Conservation (phyloP, 1,284 basidiomycete genomes). For the Pholiota adiposa region DNA sequence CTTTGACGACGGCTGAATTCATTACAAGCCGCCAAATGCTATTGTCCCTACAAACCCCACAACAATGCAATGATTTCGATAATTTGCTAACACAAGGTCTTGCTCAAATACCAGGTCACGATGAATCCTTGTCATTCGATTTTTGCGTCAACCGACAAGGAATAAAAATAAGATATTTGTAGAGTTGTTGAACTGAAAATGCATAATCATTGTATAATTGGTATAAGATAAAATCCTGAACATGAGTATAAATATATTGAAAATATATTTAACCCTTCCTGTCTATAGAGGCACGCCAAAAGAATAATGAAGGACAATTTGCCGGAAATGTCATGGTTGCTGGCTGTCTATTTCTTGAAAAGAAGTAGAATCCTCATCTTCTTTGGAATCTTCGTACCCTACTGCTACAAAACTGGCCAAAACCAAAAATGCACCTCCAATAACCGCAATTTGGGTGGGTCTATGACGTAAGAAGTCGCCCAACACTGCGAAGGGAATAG, state of each 20-base stretch:
- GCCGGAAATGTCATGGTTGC: conserved; percentile 5
- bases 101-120: background rate
- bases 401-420: conserved; percentile 69
- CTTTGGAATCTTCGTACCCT: conserved; percentile 57
- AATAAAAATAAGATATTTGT: background rate
- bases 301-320: no score
- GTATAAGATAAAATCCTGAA: no score
- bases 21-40: background rate
- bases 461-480: conserved; percentile 77
- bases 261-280: no score
- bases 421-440: conserved; percentile 71
- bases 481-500: conserved; percentile 87
- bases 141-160: background rate
- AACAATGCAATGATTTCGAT: background rate
- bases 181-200: background rate
- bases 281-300: no score
- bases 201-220: background rate
- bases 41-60: background rate
- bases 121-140: background rate
- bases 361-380: conserved; percentile 14
- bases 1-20: background rate
- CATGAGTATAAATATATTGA: no score
- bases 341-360: background rate
- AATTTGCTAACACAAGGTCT: background rate
- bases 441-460: conserved; percentile 56